Base-by-base conservation (phyloP, 768 basidiomycete genomes). In the Chalciporus sphaerocephalus region DNA sequence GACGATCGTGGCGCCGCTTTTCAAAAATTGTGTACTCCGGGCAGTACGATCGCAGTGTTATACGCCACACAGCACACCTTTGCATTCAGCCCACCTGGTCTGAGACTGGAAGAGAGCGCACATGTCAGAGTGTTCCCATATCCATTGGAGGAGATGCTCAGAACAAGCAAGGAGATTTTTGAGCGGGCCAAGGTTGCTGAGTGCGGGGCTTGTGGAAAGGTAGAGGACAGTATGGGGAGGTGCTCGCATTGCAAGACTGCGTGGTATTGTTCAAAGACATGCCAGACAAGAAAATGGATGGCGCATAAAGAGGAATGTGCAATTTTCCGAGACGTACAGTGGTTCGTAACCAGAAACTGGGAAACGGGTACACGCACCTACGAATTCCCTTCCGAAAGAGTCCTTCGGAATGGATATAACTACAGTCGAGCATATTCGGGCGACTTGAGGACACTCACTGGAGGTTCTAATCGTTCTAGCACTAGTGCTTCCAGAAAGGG, bases 1-100 rank as follows among this genome's bases (percentile, higher is more conserved):
- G 56, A 64, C 21, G 62, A 64, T 37, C 62, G 62, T 36, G 62
- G 62, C 15, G 44, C 51, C 18, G 50, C 51, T 28, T 55, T 65
- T 35, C 52, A 46, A 38, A 13, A 38, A 15, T 41, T 42, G 16
- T 64, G 62, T 22, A 52, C 36, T 16, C 56, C 58, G 1, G 63
- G 60, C n/a, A 63, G 44, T 24, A 65, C 62, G 30, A 56, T 64
- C 40, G 62, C 62, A 2, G 62, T 64, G 40, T 58, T 64, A 23
- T 64, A 64, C 12, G 62, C 62, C 40, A 56, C 58, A 2, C 63
- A 60, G 13, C 63, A 64, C 41, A 51, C 21, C 2, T 64, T 64
- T 38, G 54, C 63, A 18, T 65, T 65, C 25, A 60, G 58, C 39
- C 60, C 63, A 2, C 58, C 60, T 2, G 62, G 62, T 3, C 35